phyloP scores from a whole-genome alignment of 2,329 filamentous ascomycete species.

The Ploettnerulaceae sp. region DNA sequence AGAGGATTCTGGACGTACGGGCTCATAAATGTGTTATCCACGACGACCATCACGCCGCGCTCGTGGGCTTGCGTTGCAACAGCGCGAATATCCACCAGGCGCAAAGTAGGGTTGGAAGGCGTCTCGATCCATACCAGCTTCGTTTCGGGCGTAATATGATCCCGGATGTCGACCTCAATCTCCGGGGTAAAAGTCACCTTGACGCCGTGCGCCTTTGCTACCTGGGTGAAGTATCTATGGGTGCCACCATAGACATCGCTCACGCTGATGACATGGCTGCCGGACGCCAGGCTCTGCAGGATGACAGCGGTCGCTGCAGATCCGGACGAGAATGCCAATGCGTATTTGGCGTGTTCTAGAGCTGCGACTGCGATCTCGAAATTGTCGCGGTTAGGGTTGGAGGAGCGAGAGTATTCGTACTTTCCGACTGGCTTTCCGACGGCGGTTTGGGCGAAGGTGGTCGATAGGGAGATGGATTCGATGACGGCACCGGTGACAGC shows the following conservation, averaged over 20 bases:
- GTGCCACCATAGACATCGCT: constrained; percentile 98
- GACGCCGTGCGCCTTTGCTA: constrained; percentile 89
- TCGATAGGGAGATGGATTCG: constrained; percentile 90
- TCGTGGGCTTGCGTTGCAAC: constrained; percentile 79
- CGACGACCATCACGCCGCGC: constrained; percentile 90
- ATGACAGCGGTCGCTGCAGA: constrained; percentile 91
- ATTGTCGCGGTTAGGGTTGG: constrained; percentile 92
- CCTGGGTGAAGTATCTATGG: constrained; percentile 97
- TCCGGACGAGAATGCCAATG: constrained; percentile 90
- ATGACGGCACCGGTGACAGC: constrained; percentile 92
- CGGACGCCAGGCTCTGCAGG: constrained; percentile 83
- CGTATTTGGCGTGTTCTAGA: constrained; percentile 87
- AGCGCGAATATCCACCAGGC: constrained; percentile 86
- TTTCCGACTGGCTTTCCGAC: constrained; percentile 82
- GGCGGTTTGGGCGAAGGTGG: constrained; percentile 87
- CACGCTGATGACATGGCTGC: constrained; percentile 91
- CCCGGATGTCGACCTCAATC: constrained; percentile 82
- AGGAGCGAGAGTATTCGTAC: constrained; percentile 90
- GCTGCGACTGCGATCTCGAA: constrained; percentile 90
- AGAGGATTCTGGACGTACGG: constrained; percentile 97
- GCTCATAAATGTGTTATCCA: constrained; percentile 97
- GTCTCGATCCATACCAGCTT: constrained; percentile 97
- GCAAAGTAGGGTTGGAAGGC: constrained; percentile 89
- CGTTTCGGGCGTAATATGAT: constrained; percentile 81
- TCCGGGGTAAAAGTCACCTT: constrained; percentile 89